Base-by-base conservation (phyloP, 1,284 basidiomycete genomes). In the Wallemia ichthyophaga region DNA sequence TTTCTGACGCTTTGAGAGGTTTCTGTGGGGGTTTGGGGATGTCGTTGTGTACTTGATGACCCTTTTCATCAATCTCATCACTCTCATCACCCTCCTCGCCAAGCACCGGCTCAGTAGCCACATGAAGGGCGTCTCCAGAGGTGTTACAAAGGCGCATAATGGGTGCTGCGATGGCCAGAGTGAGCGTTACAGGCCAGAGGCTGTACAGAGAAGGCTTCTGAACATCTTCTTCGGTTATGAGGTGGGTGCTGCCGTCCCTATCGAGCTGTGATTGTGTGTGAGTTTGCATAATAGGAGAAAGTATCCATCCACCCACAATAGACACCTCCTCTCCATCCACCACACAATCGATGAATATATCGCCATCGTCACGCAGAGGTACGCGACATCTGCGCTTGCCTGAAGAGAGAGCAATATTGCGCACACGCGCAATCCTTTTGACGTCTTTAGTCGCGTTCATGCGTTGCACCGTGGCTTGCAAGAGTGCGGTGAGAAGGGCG, bases 401-500 rank as follows among this genome's bases (percentile, higher is more conserved):
- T 62, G 74, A 73, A 26, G 74, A 59, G 1, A 78, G 80, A 27
- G 73, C 67, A 70, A 81, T 67, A 65, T 79, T 83, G 2, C 79
- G 73, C 13, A 83, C 83, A 80, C 85, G 86, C 17, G 85, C 76
- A 55, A 95, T 79, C 31, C 81, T 77, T 58, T 71, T 71, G 59
- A 82, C 65, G 66, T 92, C 85, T 25, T 75, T 76, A 62, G 73
- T 76, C 69, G 85, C 81, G 68, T 83, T 89, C 63, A 91, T 72
- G 56, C 71, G 71, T 64, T 86, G 82, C 59, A 87, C 76, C 33
- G 86, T 63, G 64, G 83, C 82, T 69, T 95, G 89, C 65, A 92
- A 67, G 1, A 73, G 74, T 15, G 82, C 82, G 0, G 85, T 81
- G 37, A 91, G 69, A 56, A 82, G 62, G 2, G 75, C 72, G 66